These are phyloP conservation scores for Phytophthora sojae DNA, from an alignment of 352 stramenopile genomes.

Conservation along the genomic window DNA sequence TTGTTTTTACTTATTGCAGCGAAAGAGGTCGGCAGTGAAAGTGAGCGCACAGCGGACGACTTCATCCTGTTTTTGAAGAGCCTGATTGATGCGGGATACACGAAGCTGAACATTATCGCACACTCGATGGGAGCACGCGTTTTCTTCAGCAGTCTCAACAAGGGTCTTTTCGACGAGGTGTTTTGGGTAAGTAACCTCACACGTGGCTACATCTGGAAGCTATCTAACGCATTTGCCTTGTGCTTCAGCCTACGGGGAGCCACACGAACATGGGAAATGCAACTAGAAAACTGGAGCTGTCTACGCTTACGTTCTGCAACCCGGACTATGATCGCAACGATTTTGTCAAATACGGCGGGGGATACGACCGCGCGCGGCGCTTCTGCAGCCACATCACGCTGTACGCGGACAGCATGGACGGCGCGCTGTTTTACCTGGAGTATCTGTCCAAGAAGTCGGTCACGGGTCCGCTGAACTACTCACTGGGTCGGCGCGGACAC, in stretches of 20 bases:
- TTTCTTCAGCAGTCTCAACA: slow-evolving; percentile 63
- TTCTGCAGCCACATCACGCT: slow-evolving; percentile 79
- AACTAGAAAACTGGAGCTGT: slow-evolving; percentile 40
- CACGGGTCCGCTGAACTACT: slow-evolving; percentile 56
- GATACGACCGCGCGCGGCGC: slow-evolving; percentile 59
- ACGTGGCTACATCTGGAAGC: neutral
- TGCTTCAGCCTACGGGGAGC: slow-evolving; percentile 28
- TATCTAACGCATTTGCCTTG: neutral
- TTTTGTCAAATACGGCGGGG: slow-evolving; percentile 65
- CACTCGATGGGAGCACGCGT: slow-evolving; percentile 75
- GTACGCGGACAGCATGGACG: slow-evolving; percentile 76
- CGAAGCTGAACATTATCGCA: slow-evolving; percentile 67
- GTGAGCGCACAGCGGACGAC: slow-evolving; percentile 49
- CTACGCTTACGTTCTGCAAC: slow-evolving; percentile 81
- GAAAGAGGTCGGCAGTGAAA: slow-evolving; percentile 52
- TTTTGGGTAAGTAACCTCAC: slow-evolving; percentile 37
- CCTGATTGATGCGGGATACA: slow-evolving; percentile 68
- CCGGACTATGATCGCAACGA: slow-evolving; percentile 77
- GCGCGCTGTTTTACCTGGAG: slow-evolving; percentile 78
- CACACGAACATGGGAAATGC: slow-evolving; percentile 2
- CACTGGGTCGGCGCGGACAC: slow-evolving; percentile 56
- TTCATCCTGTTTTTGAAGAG: slow-evolving; percentile 64
- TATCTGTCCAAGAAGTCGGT: slow-evolving; percentile 58
- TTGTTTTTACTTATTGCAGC: slow-evolving; percentile 31
- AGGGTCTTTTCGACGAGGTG: slow-evolving; percentile 50